Conservation (phyloP, 139 green algal genomes). For the Coelastrella sp. region DNA sequence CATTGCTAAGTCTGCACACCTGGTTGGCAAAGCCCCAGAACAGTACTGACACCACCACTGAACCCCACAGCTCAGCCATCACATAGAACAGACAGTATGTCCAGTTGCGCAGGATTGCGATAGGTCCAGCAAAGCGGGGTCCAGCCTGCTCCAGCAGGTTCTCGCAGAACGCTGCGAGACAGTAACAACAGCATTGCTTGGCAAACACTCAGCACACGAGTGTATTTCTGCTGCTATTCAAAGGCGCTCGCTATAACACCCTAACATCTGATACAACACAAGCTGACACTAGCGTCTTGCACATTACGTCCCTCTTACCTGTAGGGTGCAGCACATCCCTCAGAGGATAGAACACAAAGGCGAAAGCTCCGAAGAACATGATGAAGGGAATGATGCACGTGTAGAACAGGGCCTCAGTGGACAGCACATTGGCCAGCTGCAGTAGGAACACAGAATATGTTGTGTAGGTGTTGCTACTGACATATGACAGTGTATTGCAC, state of each 20-base stretch:
- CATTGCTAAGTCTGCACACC: too few species aligned
- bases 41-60: constrained; percentile 98
- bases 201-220: too few species aligned
- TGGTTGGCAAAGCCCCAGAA: constrained; percentile 99
- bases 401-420: constrained; percentile 95
- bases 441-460: too few species aligned
- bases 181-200: too few species aligned
- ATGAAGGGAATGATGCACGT: constrained; percentile 99
- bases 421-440: constrained; percentile 94
- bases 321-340: constrained; percentile 92
- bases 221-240: too few species aligned
- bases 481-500: too few species aligned
- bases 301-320: constrained; percentile 51
- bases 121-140: constrained; percentile 90
- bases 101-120: constrained; percentile 99
- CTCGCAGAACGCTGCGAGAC: constrained; percentile 82
- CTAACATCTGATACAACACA: too few species aligned
- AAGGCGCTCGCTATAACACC: too few species aligned
- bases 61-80: constrained; percentile 99
- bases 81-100: constrained; percentile 99
- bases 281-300: too few species aligned
- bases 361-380: constrained; percentile 96
- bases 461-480: too few species aligned
- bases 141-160: constrained; percentile 83
- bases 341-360: constrained; percentile 96